Base-by-base conservation (phyloP, 805 yeast species). In the Candida ulmi region DNA sequence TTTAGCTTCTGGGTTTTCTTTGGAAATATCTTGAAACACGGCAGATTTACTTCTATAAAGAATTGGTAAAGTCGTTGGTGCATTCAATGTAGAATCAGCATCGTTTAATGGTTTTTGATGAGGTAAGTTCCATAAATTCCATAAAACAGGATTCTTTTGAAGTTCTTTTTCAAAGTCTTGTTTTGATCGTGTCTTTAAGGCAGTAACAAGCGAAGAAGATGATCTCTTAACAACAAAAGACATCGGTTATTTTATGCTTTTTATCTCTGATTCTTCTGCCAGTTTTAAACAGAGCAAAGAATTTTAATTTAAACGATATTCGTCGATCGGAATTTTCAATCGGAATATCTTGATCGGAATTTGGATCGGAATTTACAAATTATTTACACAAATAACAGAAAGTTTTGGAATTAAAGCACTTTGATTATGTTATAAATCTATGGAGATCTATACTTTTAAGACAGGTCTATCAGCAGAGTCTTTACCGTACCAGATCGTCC, bases 401-500 rank as follows among this genome's bases (percentile, higher is more conserved):
- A n/a, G n/a, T n/a, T n/a, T n/a, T n/a, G n/a, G n/a, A n/a, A n/a
- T n/a, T n/a, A n/a, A n/a, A n/a, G n/a, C n/a, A n/a, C n/a, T n/a
- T n/a, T n/a, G n/a, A n/a, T n/a, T n/a, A n/a, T n/a, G n/a, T n/a
- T n/a, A n/a, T n/a, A n/a, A n/a, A n/a, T n/a, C n/a, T n/a, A n/a
- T n/a, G n/a, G n/a, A n/a, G n/a, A n/a, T n/a, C n/a, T 21, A 18
- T 9, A 31, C 26, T 5, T 15, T 11, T 8, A 17, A 19, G 11
- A 18, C 21, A 8, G 79, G 78, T 41, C 59, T 66, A 47, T 83
- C 88, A 7, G 85, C 68, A 2, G 75, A 73, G 56, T 85, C 95
- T 33, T 69, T 71, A 0, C 83, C 85, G 47, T 75, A 85, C 77
- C 79, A 72, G 2, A 80, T 60, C 8, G 67, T 59, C 93, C 93